Evolutionary conservation across 768 basidiomycete species (phyloP), one percentile per base, ranked within the genome.

Genomic region (Lyophyllum semitale): DNA sequence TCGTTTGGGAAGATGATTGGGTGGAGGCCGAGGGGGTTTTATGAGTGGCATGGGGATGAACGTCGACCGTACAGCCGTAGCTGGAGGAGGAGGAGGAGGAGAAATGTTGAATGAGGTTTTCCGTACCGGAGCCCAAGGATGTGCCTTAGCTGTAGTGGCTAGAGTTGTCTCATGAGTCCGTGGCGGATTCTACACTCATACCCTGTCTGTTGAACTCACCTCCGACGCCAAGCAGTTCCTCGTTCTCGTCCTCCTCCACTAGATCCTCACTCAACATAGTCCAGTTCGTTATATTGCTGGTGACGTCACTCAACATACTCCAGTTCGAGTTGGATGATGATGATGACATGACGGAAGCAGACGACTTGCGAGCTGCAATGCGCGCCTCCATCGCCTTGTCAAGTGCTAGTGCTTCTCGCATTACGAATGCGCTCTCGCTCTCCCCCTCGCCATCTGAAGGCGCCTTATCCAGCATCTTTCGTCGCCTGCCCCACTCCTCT

Each of bases 361-460:
- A 91, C 0, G 82, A 76, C 64, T 85, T 90, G 64, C 91, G 87
- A 41, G 89, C 85, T 45, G 91, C 73, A 48, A 88, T 76, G 54
- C 91, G 88, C 57, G 89, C 84, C 64, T 93, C 89, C 91, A 93
- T 93, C 37, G 89, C 91, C 66, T 85, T 89, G 73, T 94, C 91
- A 33, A 94, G 81, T 13, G 84, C 88, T 46, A 76, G 81, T n/a
- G 92, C 91, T 73, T 93, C 91, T 53, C 83, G 85, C 77, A 87
- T 82, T 45, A 89, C 73, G 40, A 83, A 69, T 18, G 72, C 71
- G 63, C 76, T 83, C 60, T 89, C 84, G 20, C 70, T 76, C 25
- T 85, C 84, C 27, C 77, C 73, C n/a, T 75, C 73, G 27, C 78
- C 77, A 41, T 82, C 82, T 29, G 79, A 75, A 46, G 76, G 71